These are phyloP conservation scores for Clonostachys sp. DNA, from an alignment of 2,329 filamentous ascomycete genomes.

Conservation along the genomic window DNA sequence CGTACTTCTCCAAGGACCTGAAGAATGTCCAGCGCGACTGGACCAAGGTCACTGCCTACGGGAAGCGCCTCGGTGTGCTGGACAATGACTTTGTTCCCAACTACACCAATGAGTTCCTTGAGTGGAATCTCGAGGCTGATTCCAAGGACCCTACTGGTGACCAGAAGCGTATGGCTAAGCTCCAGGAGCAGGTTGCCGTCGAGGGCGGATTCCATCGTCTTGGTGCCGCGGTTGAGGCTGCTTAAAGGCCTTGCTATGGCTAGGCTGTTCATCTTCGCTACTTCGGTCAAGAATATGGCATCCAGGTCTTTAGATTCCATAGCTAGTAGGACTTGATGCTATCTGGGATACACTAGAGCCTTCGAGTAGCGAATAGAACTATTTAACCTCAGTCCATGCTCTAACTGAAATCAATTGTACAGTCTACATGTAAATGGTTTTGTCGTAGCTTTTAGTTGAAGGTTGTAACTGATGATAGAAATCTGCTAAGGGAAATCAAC, in stretches of 20 bases:
- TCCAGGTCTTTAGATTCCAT: no score
- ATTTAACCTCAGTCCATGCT: no score
- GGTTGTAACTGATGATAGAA: no score
- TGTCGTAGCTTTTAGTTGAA: no score
- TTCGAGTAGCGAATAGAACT: no score
- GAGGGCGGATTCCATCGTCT: slow-evolving; percentile 61
- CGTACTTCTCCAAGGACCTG: slow-evolving; percentile 70
- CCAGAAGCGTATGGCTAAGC: slow-evolving; percentile 67
- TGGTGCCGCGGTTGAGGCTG: slow-evolving; percentile 4
- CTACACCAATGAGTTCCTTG: slow-evolving; percentile 69
- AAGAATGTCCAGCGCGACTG: slow-evolving; percentile 74
- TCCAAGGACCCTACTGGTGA: slow-evolving; percentile 65
- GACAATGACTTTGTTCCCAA: slow-evolving; percentile 62
- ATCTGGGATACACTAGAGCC: no score
- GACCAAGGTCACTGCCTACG: slow-evolving; percentile 73
- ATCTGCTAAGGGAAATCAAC: no score
- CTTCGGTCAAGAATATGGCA: no score
- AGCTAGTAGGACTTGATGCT: no score
- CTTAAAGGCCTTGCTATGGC: background rate
- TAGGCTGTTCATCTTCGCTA: no score
- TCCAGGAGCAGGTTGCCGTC: slow-evolving; percentile 63
- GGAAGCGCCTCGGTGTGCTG: slow-evolving; percentile 67
- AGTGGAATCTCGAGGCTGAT: slow-evolving; percentile 61
- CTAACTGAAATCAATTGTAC: no score
- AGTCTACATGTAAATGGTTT: no score